Percentiles rank a stretch among this genome's conserved stretches.
Conservation (phyloP, 805 yeast species). For the Pichia nanzhaoensis region DNA sequence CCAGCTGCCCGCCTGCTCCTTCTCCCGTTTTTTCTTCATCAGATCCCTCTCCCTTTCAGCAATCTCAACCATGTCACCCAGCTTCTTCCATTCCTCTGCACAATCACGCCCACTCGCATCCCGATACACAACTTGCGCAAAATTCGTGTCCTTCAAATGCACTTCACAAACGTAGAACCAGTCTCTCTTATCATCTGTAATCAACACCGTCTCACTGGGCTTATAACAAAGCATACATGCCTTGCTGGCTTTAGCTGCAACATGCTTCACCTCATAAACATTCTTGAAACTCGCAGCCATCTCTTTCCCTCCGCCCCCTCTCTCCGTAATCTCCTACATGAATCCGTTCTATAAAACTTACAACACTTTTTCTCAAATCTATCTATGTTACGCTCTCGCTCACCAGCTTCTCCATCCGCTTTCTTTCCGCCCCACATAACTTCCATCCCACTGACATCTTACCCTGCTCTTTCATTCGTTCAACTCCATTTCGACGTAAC, state of each 20-base stretch:
- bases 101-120: conserved; percentile 10
- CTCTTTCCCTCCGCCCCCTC: background rate
- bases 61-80: conserved; percentile 4
- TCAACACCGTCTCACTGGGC: conserved; percentile 39
- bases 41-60: background rate
- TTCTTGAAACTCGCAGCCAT: background rate
- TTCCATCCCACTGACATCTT: conserved; percentile 10
- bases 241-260: conserved; percentile 35
- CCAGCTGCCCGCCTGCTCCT: background rate
- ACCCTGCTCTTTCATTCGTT: conserved; percentile 1
- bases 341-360: background rate
- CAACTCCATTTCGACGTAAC: conserved; percentile 18
- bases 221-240: conserved; percentile 48
- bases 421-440: conserved; percentile 7
- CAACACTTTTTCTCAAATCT: background rate
- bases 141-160: conserved; percentile 42
- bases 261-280: conserved; percentile 30
- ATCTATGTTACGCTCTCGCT: background rate
- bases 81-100: conserved; percentile 9
- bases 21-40: background rate
- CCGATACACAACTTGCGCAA: conserved; percentile 33
- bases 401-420: background rate
- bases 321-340: background rate
- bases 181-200: conserved; percentile 38
- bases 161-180: conserved; percentile 46